Conservation (phyloP, 1,139 yeast genomes). For the Scheffersomyces segobiensis region DNA sequence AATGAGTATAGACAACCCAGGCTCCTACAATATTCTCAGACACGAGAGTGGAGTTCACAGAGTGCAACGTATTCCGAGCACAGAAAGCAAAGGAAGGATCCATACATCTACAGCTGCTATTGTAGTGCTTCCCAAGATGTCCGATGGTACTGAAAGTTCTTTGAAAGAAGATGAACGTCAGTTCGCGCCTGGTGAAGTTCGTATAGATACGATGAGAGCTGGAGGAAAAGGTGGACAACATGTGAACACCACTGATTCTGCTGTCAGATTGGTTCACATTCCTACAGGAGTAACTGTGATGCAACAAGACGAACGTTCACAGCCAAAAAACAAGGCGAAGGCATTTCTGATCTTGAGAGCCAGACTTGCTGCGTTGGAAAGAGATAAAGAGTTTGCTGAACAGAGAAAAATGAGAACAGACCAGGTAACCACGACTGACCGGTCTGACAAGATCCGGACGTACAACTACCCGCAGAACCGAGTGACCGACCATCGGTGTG, state of each 20-base stretch:
- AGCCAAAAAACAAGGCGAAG: slow-evolving; percentile 92
- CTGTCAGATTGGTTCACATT: slow-evolving; percentile 87
- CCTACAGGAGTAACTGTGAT: slow-evolving; percentile 89
- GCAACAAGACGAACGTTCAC: slow-evolving; percentile 95
- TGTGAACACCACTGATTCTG: slow-evolving; percentile 96
- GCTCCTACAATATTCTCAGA: slow-evolving; percentile 70
- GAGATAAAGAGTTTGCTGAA: slow-evolving; percentile 60
- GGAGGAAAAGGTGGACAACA: slow-evolving; percentile 99
- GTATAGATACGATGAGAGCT: slow-evolving; percentile 94
- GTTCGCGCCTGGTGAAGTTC: slow-evolving; percentile 83
- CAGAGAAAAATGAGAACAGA: slow-evolving; percentile 72
- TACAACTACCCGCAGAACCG: slow-evolving; percentile 92
- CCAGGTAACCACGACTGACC: slow-evolving; percentile 85
- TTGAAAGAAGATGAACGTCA: slow-evolving; percentile 65
- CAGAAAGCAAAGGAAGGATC: slow-evolving; percentile 90
- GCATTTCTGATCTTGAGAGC: slow-evolving; percentile 84
- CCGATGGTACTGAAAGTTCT: slow-evolving; percentile 56
- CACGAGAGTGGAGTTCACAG: slow-evolving; percentile 96
- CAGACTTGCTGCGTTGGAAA: slow-evolving; percentile 78
- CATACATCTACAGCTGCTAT: slow-evolving; percentile 98
- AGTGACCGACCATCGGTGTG: slow-evolving; percentile 92
- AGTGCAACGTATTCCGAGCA: slow-evolving; percentile 90
- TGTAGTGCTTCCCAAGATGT: slow-evolving; percentile 83
- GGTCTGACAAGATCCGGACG: slow-evolving; percentile 92
- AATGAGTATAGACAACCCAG: slow-evolving; percentile 69